These are phyloP conservation scores for Marsdenia floribunda DNA, from an alignment of 257 asterid genomes.

Conservation along the genomic window DNA sequence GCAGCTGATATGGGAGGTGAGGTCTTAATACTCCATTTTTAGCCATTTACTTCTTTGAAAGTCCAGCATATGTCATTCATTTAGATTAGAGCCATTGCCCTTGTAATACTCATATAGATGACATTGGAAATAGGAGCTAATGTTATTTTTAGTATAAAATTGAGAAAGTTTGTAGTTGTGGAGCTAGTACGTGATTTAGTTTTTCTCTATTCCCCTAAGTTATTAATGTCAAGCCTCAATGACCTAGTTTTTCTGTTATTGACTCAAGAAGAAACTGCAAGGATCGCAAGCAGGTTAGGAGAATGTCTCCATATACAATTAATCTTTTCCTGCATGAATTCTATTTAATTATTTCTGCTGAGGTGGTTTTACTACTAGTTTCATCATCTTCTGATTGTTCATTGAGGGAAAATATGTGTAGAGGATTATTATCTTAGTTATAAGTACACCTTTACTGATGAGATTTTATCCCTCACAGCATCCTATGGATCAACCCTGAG, in stretches of 20 bases:
- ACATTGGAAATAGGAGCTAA: no score
- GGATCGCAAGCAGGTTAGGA: background rate
- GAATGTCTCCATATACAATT: background rate
- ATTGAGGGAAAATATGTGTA: background rate
- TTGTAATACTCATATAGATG: background rate
- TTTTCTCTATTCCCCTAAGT: background rate
- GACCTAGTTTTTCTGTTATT: background rate
- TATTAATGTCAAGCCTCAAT: background rate
- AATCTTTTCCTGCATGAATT: background rate
- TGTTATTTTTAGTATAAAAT: background rate
- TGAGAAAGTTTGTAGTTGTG: background rate
- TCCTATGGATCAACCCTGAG: constrained; percentile 98
- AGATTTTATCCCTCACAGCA: constrained; percentile 38
- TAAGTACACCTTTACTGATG: background rate
- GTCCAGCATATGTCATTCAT: no score
- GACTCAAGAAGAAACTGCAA: background rate
- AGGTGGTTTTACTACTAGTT: background rate
- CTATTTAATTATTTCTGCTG: background rate
- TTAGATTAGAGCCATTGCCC: no score
- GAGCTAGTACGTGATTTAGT: background rate
- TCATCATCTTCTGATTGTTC: background rate
- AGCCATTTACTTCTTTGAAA: background rate
- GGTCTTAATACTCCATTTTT: constrained; percentile 15
- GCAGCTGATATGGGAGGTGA: constrained; percentile 98
- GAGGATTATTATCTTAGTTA: background rate